Percentiles rank a stretch among this genome's conserved stretches.
Evolutionary conservation across 495 filamentous ascomycete species (phyloP).

Genomic region (Durotheca rogersii): DNA sequence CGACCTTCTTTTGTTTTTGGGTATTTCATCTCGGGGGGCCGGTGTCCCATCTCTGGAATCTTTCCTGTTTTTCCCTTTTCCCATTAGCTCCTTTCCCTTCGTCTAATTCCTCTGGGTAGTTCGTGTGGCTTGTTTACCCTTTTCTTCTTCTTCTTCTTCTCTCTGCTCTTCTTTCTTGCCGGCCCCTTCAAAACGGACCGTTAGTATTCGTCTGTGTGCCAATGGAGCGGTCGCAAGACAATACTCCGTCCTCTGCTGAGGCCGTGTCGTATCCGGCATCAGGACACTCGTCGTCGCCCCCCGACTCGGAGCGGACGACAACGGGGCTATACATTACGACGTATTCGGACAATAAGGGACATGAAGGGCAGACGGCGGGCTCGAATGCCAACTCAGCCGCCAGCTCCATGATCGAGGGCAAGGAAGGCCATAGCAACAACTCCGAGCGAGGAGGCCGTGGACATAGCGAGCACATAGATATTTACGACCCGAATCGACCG

Average conservation of each 20-base stretch:
- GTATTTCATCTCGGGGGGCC: slow-evolving; percentile 29
- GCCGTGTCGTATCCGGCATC: slow-evolving; percentile 2
- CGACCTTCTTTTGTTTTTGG: slow-evolving; percentile 15
- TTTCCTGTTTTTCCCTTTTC: slow-evolving; percentile 21
- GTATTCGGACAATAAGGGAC: slow-evolving; percentile 18
- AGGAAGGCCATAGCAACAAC: slow-evolving; percentile 13
- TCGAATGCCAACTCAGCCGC: slow-evolving; percentile 16
- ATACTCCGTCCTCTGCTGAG: slow-evolving; percentile 10
- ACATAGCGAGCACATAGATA: slow-evolving; percentile 14
- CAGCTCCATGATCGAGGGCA: slow-evolving; percentile 19
- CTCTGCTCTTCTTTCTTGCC: too few relatives aligned
- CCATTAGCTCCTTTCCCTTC: slow-evolving; percentile 11
- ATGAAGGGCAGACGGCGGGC: not conserved
- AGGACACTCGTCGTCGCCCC: slow-evolving; percentile 10
- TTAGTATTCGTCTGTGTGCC: not conserved
- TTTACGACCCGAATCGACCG: slow-evolving; percentile 28
- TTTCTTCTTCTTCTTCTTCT: slow-evolving; percentile 7
- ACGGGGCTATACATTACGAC: slow-evolving; percentile 1
- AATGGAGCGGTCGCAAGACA: slow-evolving; percentile 17
- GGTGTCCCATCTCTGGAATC: slow-evolving; percentile 25
- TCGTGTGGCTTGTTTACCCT: slow-evolving; percentile 13
- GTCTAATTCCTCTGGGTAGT: slow-evolving; percentile 8
- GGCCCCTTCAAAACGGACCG: not conserved
- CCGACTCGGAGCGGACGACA: slow-evolving; percentile 3
- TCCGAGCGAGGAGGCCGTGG: slow-evolving; percentile 16